Evolutionary conservation across 1,284 basidiomycete genomes (phyloP).

Genomic region (Ceraceosorus guamensis): DNA sequence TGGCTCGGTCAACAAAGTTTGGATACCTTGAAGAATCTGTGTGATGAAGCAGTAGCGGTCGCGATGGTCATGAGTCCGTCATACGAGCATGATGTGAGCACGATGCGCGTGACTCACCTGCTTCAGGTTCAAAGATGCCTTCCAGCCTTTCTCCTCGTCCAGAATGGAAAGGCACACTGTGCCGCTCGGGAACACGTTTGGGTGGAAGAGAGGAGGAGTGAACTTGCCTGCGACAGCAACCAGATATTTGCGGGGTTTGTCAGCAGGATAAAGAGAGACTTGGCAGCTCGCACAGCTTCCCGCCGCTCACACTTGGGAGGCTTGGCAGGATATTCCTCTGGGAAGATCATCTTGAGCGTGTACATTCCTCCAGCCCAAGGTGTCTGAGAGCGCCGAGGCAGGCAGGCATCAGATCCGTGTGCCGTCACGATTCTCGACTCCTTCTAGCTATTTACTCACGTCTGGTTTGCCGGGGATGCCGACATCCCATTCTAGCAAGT

Average conservation of each 20-base stretch:
- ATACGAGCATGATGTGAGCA: too few relatives aligned
- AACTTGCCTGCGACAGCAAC: conserved; percentile 71
- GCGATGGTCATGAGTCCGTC: neutral
- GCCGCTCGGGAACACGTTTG: conserved; percentile 97
- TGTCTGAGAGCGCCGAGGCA: conserved; percentile 67
- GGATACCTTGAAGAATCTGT: conserved; percentile 88
- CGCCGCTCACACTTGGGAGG: conserved; percentile 77
- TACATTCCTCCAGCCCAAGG: conserved; percentile 93
- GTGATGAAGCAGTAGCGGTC: neutral
- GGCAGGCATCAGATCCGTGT: neutral
- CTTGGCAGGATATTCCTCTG: conserved; percentile 70
- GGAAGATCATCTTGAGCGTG: conserved; percentile 72
- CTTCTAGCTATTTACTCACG: conserved; percentile 22
- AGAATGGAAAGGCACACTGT: conserved; percentile 97
- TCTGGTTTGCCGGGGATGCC: conserved; percentile 54
- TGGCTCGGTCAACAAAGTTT: conserved; percentile 86
- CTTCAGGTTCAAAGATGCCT: conserved; percentile 97
- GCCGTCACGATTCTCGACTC: neutral
- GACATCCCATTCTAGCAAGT: conserved; percentile 96
- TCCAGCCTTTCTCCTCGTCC: conserved; percentile 99
- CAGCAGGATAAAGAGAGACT: neutral
- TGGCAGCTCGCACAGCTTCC: neutral
- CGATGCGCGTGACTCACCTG: conserved; percentile 60
- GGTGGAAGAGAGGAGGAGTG: conserved; percentile 88
- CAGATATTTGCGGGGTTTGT: neutral